Evolutionary conservation across 192 early-diverging fungal species (phyloP), one percentile per base, ranked within the genome.

Genomic region (Mortierella claussenii): DNA sequence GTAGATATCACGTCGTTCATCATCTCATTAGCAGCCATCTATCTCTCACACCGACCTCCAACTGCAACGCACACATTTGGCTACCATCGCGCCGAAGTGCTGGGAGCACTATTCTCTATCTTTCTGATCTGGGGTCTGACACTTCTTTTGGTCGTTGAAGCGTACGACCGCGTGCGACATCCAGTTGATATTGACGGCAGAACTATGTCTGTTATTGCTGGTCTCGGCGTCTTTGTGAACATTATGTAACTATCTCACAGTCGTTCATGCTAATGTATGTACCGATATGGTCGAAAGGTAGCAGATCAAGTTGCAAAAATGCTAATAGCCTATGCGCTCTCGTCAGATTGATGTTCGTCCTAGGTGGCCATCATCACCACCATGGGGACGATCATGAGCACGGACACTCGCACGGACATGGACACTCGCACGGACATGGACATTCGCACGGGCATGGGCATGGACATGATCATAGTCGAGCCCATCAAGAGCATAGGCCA

Each of bases 41-140:
- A 78, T 30, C 63, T 81, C 1, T 69, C 80, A 1, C 65, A 78
- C 7, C 74, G 65, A 20, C 64, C 80, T 24, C 51, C 80, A 4
- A 78, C 80, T 26, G 67, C 84, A 69, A 78, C 58, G 47, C 86
- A 89, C 63, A 87, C 87, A 17, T 95, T 88, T 76, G 93, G 93
- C 30, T 94, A 86, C 51, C 82, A 93, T 56, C 86, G 93, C 30
- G 87, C 90, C 20, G 91, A 95, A 65, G 90, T 94, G 27, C 74
- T 95, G 43, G 94, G 90, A 36, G 94, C 93, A 9, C 78, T 94
- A 10, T 52, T 82, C 43, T 93, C 92, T n/a, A 90, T 89, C 26
- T 83, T 91, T 24, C 68, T 90, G n/a, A 92, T 95, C 50, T 95
- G 94, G 94, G 75, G 85, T 11, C 55, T 95, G 27, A 94, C 94